Evolutionary conservation across 805 yeast species (phyloP), one percentile per base, ranked within the genome.

Genomic region (Saturnispora zaruensis): DNA sequence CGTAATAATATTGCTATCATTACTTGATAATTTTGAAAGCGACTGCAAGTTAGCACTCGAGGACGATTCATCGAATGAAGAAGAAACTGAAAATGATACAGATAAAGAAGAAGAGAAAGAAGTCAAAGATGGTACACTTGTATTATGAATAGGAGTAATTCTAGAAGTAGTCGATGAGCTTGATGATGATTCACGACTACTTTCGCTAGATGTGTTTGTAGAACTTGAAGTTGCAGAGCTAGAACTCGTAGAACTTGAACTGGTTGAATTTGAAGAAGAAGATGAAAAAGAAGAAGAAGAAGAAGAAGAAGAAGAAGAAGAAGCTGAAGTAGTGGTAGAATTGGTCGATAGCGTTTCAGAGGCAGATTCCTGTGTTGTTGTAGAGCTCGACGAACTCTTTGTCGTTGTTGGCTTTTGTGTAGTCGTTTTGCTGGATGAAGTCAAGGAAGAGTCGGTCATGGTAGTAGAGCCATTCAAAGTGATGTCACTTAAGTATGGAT

Each of bases 401-500:
- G 32, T 28, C 14, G 4, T 8, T 28, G 13, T 13, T 8, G 32
- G 9, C 13, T 28, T 28, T 28, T 28, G 32, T 11, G 5, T 25
- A 25, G 7, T 28, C 9, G n/a, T 2, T 8, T 13, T 28, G 1
- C 49, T 48, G 25, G 44, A 26, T 9, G 45, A 24, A 21, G 50
- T 24, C 1, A 38, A n/a, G 5, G 51, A 37, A 9, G 44, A 18
- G 6, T 28, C 16, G 4, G 38, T 24, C 13, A 7, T 20, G 25
- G 33, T n/a, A 13, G 51, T 44, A 18, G 43, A 28, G 32, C 32
- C 20, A 18, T 36, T 23, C 18, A 16, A 16, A 9, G 40, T 18
- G 23, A 36, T 18, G 13, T 36, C 40, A 36, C 40, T 32, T 11
- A 48, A 44, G 4, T 34, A 38, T 21, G 57, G 57, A 2, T 44